Conservation (phyloP, 345 rosid species). For the Eucalyptus leucophloia region DNA sequence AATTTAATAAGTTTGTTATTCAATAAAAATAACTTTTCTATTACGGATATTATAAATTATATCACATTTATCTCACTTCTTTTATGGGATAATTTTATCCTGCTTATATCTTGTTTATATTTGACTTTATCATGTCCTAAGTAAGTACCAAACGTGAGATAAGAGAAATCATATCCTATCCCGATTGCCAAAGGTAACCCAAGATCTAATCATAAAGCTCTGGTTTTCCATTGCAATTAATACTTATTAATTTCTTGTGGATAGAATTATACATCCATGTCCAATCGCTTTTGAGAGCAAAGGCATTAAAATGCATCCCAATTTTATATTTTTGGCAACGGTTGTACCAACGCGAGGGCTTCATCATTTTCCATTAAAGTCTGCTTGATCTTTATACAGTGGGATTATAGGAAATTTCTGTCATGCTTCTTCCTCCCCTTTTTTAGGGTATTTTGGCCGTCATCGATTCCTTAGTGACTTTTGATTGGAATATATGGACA, state of each 20-base stretch:
- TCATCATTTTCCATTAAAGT: background rate
- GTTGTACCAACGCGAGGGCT: background rate
- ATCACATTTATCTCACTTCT: rapidly evolving
- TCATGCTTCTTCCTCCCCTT: background rate
- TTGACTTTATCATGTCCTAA: rapidly evolving
- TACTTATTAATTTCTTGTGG: background rate
- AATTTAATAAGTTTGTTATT: too few species aligned
- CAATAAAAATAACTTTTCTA: too few species aligned
- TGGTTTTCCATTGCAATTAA: background rate
- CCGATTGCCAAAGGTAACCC: rapidly evolving
- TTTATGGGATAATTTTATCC: rapidly evolving
- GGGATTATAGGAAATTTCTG: background rate
- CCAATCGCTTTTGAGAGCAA: background rate
- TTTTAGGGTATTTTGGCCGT: background rate
- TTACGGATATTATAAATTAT: rapidly evolving
- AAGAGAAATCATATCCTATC: rapidly evolving
- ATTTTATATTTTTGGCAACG: background rate
- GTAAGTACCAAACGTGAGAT: rapidly evolving
- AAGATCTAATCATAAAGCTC: background rate
- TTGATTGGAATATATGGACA: background rate
- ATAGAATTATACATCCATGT: background rate
- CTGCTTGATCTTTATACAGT: background rate
- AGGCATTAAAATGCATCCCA: background rate
- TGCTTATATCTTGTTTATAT: rapidly evolving
- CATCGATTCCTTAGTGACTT: background rate